A percentile compares a stretch with the other conserved stretches of the same genome.
phyloP scores from a whole-genome alignment of 2,329 filamentous ascomycete genomes.

The Penicillium palitans region DNA sequence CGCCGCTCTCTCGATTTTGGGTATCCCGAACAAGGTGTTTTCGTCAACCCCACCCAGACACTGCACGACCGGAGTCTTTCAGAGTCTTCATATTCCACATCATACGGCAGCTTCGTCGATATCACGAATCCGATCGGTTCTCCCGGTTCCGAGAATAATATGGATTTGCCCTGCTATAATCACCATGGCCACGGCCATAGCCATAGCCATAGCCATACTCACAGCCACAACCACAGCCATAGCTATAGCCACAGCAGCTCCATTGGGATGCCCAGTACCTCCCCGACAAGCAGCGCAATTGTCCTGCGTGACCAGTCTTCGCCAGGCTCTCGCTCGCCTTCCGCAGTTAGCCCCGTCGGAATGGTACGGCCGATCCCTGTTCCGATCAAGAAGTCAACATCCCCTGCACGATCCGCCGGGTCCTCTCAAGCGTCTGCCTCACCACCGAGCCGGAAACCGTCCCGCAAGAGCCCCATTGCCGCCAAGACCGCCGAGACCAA shows the following conservation, averaged over 20 bases:
- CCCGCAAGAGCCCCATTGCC: conserved; percentile 72
- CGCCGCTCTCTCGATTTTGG: conserved; percentile 71
- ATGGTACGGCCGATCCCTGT: conserved; percentile 66
- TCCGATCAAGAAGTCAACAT: conserved; percentile 49
- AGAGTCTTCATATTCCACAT: conserved; percentile 76
- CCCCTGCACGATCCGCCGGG: conserved; percentile 60
- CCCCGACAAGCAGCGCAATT: conserved; percentile 28
- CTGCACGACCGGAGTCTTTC: conserved; percentile 85
- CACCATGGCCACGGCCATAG: conserved; percentile 27
- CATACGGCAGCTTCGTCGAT: conserved; percentile 79
- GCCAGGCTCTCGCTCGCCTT: conserved; percentile 46
- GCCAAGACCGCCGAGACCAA: conserved; percentile 82
- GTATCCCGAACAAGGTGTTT: conserved; percentile 62
- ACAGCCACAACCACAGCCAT: conserved; percentile 26
- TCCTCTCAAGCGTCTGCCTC: conserved; percentile 62
- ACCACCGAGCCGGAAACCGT: conserved; percentile 63
- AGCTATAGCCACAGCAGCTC: conserved; percentile 9
- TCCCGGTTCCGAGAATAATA: conserved; percentile 73
- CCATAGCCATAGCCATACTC: conserved; percentile 5
- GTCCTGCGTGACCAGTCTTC: conserved; percentile 45
- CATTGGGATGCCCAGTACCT: conserved; percentile 26
- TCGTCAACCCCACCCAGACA: conserved; percentile 90
- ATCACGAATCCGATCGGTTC: conserved; percentile 79
- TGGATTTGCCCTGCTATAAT: conserved; percentile 53
- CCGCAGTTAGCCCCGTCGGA: conserved; percentile 65